A percentile compares a stretch with the other conserved stretches of the same genome.
Evolutionary conservation across 345 rosid species (phyloP).

Genomic region (Eucalyptus sp.): DNA sequence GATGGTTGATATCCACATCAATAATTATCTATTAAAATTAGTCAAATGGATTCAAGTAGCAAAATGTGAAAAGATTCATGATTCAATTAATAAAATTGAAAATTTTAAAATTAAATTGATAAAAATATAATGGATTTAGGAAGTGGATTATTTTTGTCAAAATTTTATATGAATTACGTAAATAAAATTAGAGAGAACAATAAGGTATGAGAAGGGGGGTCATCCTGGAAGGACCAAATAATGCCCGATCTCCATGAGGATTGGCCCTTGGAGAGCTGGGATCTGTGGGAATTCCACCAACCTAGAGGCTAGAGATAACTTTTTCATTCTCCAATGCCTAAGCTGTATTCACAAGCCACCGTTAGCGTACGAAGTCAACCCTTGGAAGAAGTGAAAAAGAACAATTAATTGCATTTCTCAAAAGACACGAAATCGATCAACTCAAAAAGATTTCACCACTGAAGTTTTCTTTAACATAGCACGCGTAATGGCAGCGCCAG

Average conservation of each 20-base stretch:
- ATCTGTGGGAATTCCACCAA: neutral
- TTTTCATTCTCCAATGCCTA: neutral
- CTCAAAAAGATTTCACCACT: neutral
- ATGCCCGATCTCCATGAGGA: neutral
- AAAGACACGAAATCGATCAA: neutral
- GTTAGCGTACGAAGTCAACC: neutral
- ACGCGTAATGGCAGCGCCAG: neutral
- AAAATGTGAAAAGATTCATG: rapidly evolving
- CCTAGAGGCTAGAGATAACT: neutral
- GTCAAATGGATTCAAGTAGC: rapidly evolving
- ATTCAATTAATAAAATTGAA: too few species aligned
- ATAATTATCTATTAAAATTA: too few species aligned
- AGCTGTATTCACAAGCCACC: neutral
- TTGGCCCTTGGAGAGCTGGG: neutral
- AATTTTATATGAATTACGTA: neutral
- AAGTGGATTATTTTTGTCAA: neutral
- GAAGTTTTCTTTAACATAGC: neutral
- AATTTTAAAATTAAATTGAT: too few species aligned
- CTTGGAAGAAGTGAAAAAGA: neutral
- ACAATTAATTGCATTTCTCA: neutral
- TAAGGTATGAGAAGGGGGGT: neutral
- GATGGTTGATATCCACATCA: rapidly evolving
- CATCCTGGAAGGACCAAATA: neutral
- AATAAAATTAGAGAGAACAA: neutral
- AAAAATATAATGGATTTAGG: too few species aligned